Conservation (phyloP, 1,284 basidiomycete species). For the Rhodotorula mucilaginosa region DNA sequence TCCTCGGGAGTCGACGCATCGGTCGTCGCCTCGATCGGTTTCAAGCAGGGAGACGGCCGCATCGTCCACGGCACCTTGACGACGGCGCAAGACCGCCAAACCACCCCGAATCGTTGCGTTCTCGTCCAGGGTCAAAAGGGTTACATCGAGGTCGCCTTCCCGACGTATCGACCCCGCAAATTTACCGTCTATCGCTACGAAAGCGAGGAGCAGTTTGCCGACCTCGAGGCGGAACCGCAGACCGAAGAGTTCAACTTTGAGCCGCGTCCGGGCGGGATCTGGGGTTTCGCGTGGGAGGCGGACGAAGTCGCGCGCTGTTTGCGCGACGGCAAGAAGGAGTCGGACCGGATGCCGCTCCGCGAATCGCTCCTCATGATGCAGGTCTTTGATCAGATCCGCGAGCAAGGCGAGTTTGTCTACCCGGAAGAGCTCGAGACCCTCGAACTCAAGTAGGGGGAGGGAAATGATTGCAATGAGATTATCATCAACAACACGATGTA, state of each 20-base stretch:
- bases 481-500: background rate
- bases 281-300: slow-evolving; percentile 50
- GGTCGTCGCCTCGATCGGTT: slow-evolving; percentile 23
- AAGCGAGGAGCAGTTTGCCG: slow-evolving; percentile 13
- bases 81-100: slow-evolving; percentile 19
- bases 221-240: slow-evolving; percentile 1
- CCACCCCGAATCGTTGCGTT: slow-evolving; percentile 6
- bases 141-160: slow-evolving; percentile 26
- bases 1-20: slow-evolving; percentile 32
- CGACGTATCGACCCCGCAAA: slow-evolving; percentile 25
- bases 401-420: slow-evolving; percentile 48
- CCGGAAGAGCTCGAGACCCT: slow-evolving; percentile 48
- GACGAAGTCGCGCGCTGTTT: slow-evolving; percentile 51
- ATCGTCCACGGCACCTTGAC: slow-evolving; percentile 43
- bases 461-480: background rate
- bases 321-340: slow-evolving; percentile 46
- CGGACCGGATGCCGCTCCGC: slow-evolving; percentile 45
- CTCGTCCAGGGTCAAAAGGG: slow-evolving; percentile 25
- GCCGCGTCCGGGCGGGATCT: slow-evolving; percentile 24
- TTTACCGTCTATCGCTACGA: slow-evolving; percentile 23
- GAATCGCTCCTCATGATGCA: slow-evolving; percentile 49
- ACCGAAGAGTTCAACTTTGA: slow-evolving; percentile 27
- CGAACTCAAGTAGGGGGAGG: slow-evolving; percentile 7
- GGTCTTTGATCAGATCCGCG: slow-evolving; percentile 50
- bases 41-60: slow-evolving; percentile 36